Evolutionary conservation across 2,329 filamentous ascomycete species (phyloP).

Genomic region (Colletotrichum neosansevieriae): DNA sequence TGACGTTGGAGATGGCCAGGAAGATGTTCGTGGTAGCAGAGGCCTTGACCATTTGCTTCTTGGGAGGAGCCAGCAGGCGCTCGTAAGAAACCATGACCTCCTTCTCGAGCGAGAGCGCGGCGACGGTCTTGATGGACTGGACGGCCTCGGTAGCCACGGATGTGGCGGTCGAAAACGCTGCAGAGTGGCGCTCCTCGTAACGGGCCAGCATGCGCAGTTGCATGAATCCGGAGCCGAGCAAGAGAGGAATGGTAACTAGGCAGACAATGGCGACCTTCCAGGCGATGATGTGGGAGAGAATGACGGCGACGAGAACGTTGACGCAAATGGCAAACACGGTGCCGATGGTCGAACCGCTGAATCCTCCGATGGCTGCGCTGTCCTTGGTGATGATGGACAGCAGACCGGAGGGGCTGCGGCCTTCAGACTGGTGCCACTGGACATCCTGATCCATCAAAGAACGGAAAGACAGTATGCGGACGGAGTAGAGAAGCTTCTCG

Average conservation of each 20-base stretch:
- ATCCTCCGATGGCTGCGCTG: slow-evolving; percentile 63
- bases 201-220: slow-evolving; percentile 61
- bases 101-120: slow-evolving; percentile 47
- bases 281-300: slow-evolving; percentile 66
- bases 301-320: slow-evolving; percentile 65
- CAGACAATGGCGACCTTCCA: slow-evolving; percentile 71
- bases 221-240: slow-evolving; percentile 67
- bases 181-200: slow-evolving; percentile 60
- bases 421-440: slow-evolving; percentile 68
- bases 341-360: slow-evolving; percentile 68
- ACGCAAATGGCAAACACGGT: slow-evolving; percentile 65
- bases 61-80: slow-evolving; percentile 35
- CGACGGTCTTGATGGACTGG: slow-evolving; percentile 59
- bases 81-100: slow-evolving; percentile 53
- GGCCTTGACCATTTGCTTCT: slow-evolving; percentile 41
- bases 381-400: slow-evolving; percentile 68
- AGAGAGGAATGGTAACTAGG: slow-evolving; percentile 63
- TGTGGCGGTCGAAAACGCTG: slow-evolving; percentile 61
- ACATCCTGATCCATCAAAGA: slow-evolving; percentile 69
- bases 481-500: slow-evolving; percentile 67
- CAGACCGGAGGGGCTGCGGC: slow-evolving; percentile 60
- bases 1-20: slow-evolving; percentile 60
- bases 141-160: slow-evolving; percentile 63
- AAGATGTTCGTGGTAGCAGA: slow-evolving; percentile 56
- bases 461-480: slow-evolving; percentile 67